A percentile compares a stretch with the other conserved stretches of the same genome.
phyloP scores from a whole-genome alignment of 31 red algal genomes.

The Asparagopsis taxiformis region DNA sequence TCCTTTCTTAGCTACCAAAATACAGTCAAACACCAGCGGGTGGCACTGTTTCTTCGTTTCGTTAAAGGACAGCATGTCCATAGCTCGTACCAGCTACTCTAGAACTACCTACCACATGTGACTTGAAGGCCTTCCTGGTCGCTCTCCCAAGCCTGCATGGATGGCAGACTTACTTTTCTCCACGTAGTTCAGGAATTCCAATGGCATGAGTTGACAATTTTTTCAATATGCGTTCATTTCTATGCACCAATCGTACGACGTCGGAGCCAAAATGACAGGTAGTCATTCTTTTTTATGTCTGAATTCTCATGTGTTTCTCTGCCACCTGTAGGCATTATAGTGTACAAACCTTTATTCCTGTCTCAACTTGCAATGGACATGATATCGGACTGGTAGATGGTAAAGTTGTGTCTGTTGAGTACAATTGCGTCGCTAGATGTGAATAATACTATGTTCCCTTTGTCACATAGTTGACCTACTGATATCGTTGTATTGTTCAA shows the following conservation, averaged over 20 bases:
- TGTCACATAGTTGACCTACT: neutral
- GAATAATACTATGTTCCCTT: neutral
- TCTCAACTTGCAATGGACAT: neutral
- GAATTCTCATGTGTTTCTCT: no score
- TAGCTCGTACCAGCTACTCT: no score
- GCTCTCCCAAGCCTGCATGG: constrained; percentile 12
- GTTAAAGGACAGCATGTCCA: no score
- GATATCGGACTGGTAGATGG: neutral
- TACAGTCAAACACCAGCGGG: no score
- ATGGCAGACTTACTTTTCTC: constrained; percentile 9
- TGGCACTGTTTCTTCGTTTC: no score
- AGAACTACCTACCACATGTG: no score
- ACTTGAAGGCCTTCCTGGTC: constrained; percentile 1
- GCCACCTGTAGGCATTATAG: no score
- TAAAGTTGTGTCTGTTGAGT: neutral
- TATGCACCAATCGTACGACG: neutral
- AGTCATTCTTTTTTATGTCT: no score
- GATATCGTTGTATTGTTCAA: neutral
- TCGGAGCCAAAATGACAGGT: neutral
- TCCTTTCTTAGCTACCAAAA: no score
- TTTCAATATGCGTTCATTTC: neutral
- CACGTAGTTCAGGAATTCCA: neutral
- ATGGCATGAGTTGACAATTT: neutral
- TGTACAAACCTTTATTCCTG: no score
- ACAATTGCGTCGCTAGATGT: neutral